Evolutionary conservation across 148 eudicot genomes (phyloP).

Genomic region (Pharnaceum exiguum): DNA sequence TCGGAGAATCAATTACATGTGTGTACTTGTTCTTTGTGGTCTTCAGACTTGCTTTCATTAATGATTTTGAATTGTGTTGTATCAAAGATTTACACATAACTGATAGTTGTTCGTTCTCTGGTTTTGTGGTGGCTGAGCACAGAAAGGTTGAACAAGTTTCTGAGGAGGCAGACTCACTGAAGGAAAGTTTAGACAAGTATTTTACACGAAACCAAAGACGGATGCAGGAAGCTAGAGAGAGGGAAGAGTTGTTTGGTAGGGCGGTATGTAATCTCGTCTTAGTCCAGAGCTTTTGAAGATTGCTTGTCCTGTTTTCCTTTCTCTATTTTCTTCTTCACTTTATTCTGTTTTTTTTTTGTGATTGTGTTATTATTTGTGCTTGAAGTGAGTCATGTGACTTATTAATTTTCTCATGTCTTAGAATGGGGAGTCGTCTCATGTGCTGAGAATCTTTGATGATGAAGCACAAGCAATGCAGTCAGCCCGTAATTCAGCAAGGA

Average conservation of each 20-base stretch:
- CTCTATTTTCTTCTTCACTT: background rate
- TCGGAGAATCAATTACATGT: no score
- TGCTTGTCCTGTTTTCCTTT: no score
- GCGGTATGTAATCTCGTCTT: slow-evolving; percentile 39
- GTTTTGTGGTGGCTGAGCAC: no score
- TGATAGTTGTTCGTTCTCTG: no score
- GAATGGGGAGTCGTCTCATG: slow-evolving; percentile 85
- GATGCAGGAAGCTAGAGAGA: slow-evolving; percentile 83
- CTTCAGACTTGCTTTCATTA: no score
- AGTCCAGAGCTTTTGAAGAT: background rate
- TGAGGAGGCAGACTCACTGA: slow-evolving; percentile 93
- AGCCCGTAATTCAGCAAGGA: slow-evolving; percentile 78
- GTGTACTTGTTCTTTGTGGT: no score
- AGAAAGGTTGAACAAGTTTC: slow-evolving; percentile 95
- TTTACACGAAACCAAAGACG: slow-evolving; percentile 56
- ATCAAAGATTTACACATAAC: no score
- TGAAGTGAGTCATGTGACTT: background rate
- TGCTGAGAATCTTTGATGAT: slow-evolving; percentile 87
- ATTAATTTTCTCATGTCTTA: slow-evolving; percentile 21
- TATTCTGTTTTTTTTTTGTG: background rate
- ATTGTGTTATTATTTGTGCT: background rate
- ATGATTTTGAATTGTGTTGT: no score
- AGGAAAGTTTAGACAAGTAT: slow-evolving; percentile 79
- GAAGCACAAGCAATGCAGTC: slow-evolving; percentile 94
- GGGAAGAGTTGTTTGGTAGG: slow-evolving; percentile 87